Base-by-base conservation (phyloP, 441 rosid genomes). In the Brassica hybrid region DNA sequence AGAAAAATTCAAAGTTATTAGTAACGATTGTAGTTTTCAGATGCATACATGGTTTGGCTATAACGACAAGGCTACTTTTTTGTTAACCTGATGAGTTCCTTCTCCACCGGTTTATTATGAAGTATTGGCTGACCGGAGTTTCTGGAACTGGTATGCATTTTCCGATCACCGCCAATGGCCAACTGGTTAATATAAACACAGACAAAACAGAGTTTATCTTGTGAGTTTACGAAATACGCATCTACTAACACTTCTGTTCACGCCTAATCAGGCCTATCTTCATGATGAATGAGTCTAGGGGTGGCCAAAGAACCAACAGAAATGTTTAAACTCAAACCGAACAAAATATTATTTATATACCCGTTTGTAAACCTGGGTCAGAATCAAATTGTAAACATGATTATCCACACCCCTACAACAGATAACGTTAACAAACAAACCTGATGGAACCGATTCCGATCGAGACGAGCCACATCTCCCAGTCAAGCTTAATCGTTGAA, bases 151-250 rank as follows among this genome's bases (percentile, higher is more conserved):
- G 97, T 62, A 96, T 85, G 59, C 84, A 80, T 77, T 96, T 93
- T 61, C 90, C 99, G 63, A 91, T 30, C 57, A 74, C 30, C 41
- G 92, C 99, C 23, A 96, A 88, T 0, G 99, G 99, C 99, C 99
- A 96, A 75, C 99, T 96, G 82, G 32, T 58, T 48, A 41, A 65
- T n/a, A 14, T n/a, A 38, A 32, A 34, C 50, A 67, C 65, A 60
- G 50, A 13, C n/a, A 32, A 34, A 60, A 67, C 65, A 60, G 50
- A 13, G 14, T 13, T 2, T 13, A 48, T 48, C 54, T 50, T 1
- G 57, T 50, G 57, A 50, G 57, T 14, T 6, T 14, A 45, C 82
- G 56, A 54, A 50, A 34, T 34, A 60, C 34, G 21, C 5, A 50
- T 69, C 63, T 32, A 50, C 19, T 14, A 62, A 14, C 18, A 16